These are phyloP conservation scores for Amanita inopinata DNA, from an alignment of 768 basidiomycete genomes.

Conservation along the genomic window DNA sequence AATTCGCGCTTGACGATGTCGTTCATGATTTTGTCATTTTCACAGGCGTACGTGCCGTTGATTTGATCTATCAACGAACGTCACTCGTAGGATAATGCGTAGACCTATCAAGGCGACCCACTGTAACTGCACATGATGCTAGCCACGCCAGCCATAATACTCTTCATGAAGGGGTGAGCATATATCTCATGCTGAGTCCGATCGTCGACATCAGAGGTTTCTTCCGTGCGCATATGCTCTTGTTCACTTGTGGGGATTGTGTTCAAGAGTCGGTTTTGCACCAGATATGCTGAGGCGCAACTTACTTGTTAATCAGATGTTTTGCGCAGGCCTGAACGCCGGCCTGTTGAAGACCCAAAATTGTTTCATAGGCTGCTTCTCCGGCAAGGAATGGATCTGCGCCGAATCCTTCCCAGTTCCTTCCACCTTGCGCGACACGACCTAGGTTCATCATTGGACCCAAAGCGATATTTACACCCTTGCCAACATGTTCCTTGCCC, in stretches of 20 bases:
- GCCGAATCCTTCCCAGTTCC: conserved; percentile 96
- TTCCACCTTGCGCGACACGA: conserved; percentile 64
- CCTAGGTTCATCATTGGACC: conserved; percentile 86
- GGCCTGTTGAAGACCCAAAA: conserved; percentile 66
- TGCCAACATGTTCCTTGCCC: conserved; percentile 74
- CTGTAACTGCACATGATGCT: conserved; percentile 75
- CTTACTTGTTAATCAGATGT: conserved; percentile 70
- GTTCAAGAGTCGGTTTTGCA: background rate
- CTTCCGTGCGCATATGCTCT: conserved; percentile 46
- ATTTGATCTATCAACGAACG: conserved; percentile 38
- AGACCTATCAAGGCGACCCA: too few relatives aligned
- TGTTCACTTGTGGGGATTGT: conserved; percentile 40
- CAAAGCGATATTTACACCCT: conserved; percentile 77
- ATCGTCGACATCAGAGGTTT: conserved; percentile 68
- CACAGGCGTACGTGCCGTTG: conserved; percentile 67
- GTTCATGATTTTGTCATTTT: conserved; percentile 63
- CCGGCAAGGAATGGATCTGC: conserved; percentile 84
- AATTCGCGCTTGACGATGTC: conserved; percentile 67
- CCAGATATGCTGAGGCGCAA: conserved; percentile 6
- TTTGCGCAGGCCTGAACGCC: conserved; percentile 87
- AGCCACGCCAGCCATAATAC: conserved; percentile 66
- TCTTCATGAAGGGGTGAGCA: conserved; percentile 56
- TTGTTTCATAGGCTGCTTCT: conserved; percentile 69
- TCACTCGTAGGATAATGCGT: background rate
- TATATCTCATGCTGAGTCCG: conserved; percentile 73